Percentiles rank a stretch among this genome's conserved stretches.
phyloP scores from a whole-genome alignment of 305 asterid genomes.

The Fraxinus angustifolia region DNA sequence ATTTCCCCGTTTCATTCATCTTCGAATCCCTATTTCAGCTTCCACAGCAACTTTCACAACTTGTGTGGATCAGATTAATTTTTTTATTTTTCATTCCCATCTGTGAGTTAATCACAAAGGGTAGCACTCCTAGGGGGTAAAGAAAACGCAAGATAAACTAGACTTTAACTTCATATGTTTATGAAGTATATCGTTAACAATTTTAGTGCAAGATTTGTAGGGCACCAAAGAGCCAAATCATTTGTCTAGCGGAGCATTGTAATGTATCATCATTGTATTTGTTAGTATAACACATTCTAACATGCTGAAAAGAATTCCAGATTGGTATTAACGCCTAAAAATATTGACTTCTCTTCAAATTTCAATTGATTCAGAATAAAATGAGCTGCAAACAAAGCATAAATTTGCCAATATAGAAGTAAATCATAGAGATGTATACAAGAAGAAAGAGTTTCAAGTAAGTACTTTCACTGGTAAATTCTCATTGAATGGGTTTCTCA shows the following conservation, averaged over 20 bases:
- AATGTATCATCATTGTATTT: conserved; percentile 2
- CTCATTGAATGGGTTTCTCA: conserved; percentile 87
- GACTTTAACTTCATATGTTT: neutral
- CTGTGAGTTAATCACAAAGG: neutral
- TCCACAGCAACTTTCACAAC: neutral
- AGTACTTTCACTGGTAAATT: conserved; percentile 91
- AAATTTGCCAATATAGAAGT: neutral
- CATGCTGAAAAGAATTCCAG: neutral
- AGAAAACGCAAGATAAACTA: neutral
- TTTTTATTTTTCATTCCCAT: neutral
- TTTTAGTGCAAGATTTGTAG: neutral
- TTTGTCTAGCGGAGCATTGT: neutral
- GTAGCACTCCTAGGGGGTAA: neutral
- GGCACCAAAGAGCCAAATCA: neutral
- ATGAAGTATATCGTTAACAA: neutral
- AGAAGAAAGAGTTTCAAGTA: conserved; percentile 17
- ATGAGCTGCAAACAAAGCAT: neutral
- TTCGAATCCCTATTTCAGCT: neutral
- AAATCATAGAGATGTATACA: conserved; percentile 7
- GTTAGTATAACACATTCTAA: neutral
- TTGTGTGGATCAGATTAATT: neutral
- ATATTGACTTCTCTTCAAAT: neutral
- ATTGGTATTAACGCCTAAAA: neutral
- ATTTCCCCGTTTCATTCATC: neutral
- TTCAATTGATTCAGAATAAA: neutral